phyloP scores from a whole-genome alignment of 2,329 filamentous ascomycete species.

The Diplocarpon rosae region DNA sequence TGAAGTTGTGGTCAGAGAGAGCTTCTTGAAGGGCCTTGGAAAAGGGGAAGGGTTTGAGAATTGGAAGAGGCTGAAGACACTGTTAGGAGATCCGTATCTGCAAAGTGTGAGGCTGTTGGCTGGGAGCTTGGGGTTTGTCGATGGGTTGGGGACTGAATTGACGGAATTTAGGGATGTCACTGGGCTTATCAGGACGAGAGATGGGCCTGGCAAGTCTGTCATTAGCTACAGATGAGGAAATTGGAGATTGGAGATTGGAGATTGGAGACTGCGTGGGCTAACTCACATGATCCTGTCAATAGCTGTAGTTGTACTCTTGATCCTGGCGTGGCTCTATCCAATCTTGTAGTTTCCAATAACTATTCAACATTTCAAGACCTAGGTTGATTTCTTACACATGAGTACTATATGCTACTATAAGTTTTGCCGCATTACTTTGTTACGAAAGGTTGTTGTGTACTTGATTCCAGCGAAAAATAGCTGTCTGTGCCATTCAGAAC shows the following conservation, averaged over 20 bases:
- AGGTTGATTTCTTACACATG: no score
- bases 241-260: no score
- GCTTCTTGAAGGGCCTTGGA: slow-evolving; percentile 2
- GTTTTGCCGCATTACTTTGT: no score
- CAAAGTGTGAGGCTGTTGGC: slow-evolving; percentile 8
- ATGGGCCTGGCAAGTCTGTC: neutral
- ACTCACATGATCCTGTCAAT: no score
- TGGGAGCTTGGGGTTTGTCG: slow-evolving; percentile 2
- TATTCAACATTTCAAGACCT: no score
- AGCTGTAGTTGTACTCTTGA: no score
- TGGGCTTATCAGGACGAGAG: neutral
- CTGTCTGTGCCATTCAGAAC: no score
- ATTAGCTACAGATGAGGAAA: neutral
- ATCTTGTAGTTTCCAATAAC: no score
- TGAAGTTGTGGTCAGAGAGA: slow-evolving; percentile 15
- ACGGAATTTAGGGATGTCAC: neutral
- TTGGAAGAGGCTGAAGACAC: slow-evolving; percentile 10
- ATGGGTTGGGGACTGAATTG: neutral
- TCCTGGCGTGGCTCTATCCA: no score
- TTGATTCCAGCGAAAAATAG: no score
- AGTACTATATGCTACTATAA: no score
- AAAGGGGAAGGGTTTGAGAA: slow-evolving; percentile 8
- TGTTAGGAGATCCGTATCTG: slow-evolving; percentile 20
- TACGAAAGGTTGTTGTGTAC: no score
- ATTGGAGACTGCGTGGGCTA: neutral